phyloP scores from a whole-genome alignment of 768 basidiomycete species.

The Psilocybe cyanescens region DNA sequence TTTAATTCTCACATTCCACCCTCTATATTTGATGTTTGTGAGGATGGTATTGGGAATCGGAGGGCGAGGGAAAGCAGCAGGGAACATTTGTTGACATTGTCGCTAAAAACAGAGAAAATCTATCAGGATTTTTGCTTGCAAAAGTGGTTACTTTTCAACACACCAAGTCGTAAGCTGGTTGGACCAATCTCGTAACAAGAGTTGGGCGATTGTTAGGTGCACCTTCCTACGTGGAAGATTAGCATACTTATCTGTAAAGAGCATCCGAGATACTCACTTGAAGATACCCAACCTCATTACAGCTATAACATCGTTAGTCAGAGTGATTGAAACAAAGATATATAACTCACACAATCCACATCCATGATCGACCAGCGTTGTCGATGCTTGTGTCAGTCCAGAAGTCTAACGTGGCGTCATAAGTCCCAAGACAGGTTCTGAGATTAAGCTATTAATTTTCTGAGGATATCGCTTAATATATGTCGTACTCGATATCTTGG shows the following conservation, averaged over 20 bases:
- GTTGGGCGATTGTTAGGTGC: constrained; percentile 41
- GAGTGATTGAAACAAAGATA: constrained; percentile 5
- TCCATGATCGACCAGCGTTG: constrained; percentile 65
- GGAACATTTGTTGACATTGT: constrained; percentile 74
- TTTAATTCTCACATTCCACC: constrained; percentile 63
- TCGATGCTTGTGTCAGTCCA: constrained; percentile 62
- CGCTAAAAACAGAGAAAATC: constrained; percentile 39
- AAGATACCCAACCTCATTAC: constrained; percentile 70
- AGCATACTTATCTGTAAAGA: neutral
- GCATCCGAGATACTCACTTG: constrained; percentile 34
- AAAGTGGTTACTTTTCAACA: constrained; percentile 11
- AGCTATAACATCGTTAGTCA: constrained; percentile 44
- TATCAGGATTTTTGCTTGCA: neutral
- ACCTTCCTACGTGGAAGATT: constrained; percentile 36
- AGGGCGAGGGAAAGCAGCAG: constrained; percentile 53
- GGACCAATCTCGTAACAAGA: constrained; percentile 59
- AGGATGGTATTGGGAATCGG: constrained; percentile 44
- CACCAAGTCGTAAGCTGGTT: constrained; percentile 59
- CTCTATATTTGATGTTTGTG: constrained; percentile 56
- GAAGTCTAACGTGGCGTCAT: constrained; percentile 39
- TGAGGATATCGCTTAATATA: neutral
- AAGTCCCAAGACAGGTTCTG: constrained; percentile 47
- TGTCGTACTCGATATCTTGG: constrained; percentile 48
- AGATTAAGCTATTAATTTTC: constrained; percentile 2
- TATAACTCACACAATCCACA: constrained; percentile 63